phyloP scores from a whole-genome alignment of 345 rosid species.

The Gossypioides kirkii region DNA sequence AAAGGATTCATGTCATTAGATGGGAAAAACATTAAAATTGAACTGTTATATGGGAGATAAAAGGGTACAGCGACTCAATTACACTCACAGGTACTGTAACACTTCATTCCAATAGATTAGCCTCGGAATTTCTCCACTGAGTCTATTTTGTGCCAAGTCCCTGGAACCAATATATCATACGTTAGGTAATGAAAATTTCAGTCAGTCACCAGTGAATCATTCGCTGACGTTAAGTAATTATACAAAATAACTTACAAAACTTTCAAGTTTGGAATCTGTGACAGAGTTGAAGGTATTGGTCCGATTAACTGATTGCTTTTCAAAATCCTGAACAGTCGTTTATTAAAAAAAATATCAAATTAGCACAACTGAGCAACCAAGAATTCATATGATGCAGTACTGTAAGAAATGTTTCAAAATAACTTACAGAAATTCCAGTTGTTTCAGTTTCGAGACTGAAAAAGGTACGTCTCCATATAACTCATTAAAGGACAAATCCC shows the following conservation, averaged over 20 bases:
- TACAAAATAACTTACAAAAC: slow-evolving; percentile 47
- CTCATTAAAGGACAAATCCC: slow-evolving; percentile 86
- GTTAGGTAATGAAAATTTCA: neutral
- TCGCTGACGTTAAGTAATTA: neutral
- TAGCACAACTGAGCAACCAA: neutral
- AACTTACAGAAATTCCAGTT: slow-evolving; percentile 73
- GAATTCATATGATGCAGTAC: neutral
- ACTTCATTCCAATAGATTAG: slow-evolving; percentile 98
- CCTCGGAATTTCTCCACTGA: slow-evolving; percentile 93
- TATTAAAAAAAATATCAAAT: neutral
- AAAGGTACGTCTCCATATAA: slow-evolving; percentile 89
- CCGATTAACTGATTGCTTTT: slow-evolving; percentile 87
- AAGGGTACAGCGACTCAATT: neutral
- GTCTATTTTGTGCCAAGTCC: slow-evolving; percentile 84
- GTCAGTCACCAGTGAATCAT: neutral
- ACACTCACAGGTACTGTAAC: slow-evolving; percentile 88
- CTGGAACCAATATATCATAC: slow-evolving; percentile 31
- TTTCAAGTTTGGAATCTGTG: slow-evolving; percentile 92
- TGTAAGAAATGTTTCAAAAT: neutral
- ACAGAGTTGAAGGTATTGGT: slow-evolving; percentile 83
- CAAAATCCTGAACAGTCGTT: slow-evolving; percentile 41
- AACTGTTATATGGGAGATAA: neutral
- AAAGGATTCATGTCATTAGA: neutral
- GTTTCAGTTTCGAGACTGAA: slow-evolving; percentile 86
- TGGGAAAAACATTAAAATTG: neutral